Evolutionary conservation across 2,329 filamentous ascomycete species (phyloP), one percentile per base, ranked within the genome.

Genomic region (Pseudogymnoascus sp.): DNA sequence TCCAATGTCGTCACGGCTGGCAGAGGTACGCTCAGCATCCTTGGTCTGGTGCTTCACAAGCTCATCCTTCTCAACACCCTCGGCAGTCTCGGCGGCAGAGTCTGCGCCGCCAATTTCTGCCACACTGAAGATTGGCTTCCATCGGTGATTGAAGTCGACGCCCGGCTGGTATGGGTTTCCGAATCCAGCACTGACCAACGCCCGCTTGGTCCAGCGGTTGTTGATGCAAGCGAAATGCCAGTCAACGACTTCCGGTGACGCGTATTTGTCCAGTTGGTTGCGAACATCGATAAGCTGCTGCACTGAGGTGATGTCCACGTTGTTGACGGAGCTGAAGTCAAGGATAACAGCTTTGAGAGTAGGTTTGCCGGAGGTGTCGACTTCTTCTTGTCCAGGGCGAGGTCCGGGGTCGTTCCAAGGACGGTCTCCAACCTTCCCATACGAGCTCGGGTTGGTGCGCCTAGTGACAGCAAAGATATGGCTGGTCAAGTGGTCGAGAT

Each of bases 221-320:
- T 88, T 92, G 78, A 97, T 89, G 76, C 87, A 89, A n/a, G 93
- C 91, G 67, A 97, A 88, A 76, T 97, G 95, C 93, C 93, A 97
- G 74, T 97, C 91, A 4, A 97, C 93, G 2, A 82, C 80, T 19
- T 92, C 86, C 0, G 93, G 93, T 0, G 88, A 76, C 0, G 91
- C 84, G 72, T 96, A 96, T 19, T 86, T 82, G 74, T 97, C 93
- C 26, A 97, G 86, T 73, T 97, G 93, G 74, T 96, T 96, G 70
- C 93, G 90, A 0, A 97, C 89, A 70, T 97, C 95, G 70, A 97
- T 96, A 40, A 97, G 81, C 69, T 91, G 88, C 76, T 97, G 95
- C 1, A 97, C 84, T 0, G 91, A 96, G 0, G 95, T 97, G 64
- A 96, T 86, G 71, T 97, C 95, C 64, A 97, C 88, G 68, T 96